phyloP scores from a whole-genome alignment of 2,329 filamentous ascomycete species.

The Ophiostoma sp. region DNA sequence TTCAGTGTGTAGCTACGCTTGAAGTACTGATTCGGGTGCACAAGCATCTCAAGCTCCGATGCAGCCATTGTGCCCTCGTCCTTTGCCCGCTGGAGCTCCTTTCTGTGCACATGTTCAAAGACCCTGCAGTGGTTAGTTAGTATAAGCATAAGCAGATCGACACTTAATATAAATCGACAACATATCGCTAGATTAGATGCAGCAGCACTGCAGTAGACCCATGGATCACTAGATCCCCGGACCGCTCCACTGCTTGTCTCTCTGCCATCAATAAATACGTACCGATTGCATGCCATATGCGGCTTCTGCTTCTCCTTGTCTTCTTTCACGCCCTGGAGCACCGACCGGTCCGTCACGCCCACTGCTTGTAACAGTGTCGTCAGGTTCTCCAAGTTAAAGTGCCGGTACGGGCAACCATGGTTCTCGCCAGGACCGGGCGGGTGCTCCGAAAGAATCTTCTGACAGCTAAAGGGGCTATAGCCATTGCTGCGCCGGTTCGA shows the following conservation, averaged over 20 bases:
- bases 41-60: constrained; percentile 84
- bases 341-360: constrained; percentile 71
- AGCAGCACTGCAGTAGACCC: background rate
- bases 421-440: constrained; percentile 80
- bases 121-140: constrained; percentile 48
- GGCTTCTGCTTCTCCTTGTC: constrained; percentile 85
- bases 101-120: constrained; percentile 81
- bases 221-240: background rate
- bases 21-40: constrained; percentile 97
- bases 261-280: constrained; percentile 31
- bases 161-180: background rate
- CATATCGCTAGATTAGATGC: background rate
- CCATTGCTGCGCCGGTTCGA: constrained; percentile 78
- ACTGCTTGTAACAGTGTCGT: constrained; percentile 67
- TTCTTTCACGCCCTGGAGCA: constrained; percentile 76
- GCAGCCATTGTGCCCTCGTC: constrained; percentile 67
- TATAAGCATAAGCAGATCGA: background rate
- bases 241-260: background rate
- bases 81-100: constrained; percentile 69
- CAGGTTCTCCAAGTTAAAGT: constrained; percentile 86
- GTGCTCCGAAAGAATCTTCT: constrained; percentile 88
- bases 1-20: constrained; percentile 88
- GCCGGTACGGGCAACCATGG: constrained; percentile 94
- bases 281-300: constrained; percentile 93
- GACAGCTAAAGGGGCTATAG: constrained; percentile 88